These are phyloP conservation scores for Leishmania tropica DNA, from an alignment of 208 protist species.

Conservation along the genomic window DNA sequence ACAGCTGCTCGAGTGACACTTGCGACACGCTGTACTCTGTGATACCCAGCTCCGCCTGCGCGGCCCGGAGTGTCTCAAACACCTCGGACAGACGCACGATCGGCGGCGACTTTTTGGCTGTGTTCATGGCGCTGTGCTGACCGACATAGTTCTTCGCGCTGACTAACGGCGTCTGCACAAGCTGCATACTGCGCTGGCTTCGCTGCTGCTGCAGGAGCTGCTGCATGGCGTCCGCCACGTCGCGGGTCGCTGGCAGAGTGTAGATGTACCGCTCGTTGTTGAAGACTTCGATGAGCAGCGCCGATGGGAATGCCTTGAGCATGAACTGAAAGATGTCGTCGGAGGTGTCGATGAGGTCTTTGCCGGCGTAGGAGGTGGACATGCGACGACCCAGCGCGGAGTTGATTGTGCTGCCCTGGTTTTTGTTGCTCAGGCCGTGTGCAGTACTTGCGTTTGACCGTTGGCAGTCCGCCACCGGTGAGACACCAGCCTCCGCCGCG, in stretches of 20 bases:
- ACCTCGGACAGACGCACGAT: conserved; percentile 43
- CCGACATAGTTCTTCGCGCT: neutral
- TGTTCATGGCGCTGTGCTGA: neutral
- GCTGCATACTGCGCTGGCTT: conserved; percentile 16
- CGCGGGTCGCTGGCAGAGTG: conserved; percentile 35
- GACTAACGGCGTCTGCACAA: neutral
- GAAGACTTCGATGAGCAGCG: conserved; percentile 44
- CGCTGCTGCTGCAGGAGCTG: conserved; percentile 28
- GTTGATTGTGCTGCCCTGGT: neutral
- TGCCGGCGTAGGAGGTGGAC: conserved; percentile 34
- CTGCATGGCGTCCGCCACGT: conserved; percentile 31
- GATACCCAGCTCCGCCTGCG: conserved; percentile 46
- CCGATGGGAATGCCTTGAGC: conserved; percentile 34
- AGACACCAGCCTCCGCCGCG: neutral
- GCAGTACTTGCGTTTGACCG: neutral
- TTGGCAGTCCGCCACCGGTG: neutral
- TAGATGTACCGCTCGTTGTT: conserved; percentile 46
- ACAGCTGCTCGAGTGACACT: conserved; percentile 74
- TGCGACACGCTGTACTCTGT: conserved; percentile 78
- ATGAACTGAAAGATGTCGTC: conserved; percentile 44
- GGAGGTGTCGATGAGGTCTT: conserved; percentile 27
- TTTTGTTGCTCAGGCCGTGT: neutral
- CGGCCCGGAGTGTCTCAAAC: conserved; percentile 43
- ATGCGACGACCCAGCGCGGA: neutral
- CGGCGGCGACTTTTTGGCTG: neutral